A percentile compares a stretch with the other conserved stretches of the same genome.
These are phyloP conservation scores for Vanrija pseudolonga DNA, from an alignment of 1,284 basidiomycete species.

Conservation along the genomic window DNA sequence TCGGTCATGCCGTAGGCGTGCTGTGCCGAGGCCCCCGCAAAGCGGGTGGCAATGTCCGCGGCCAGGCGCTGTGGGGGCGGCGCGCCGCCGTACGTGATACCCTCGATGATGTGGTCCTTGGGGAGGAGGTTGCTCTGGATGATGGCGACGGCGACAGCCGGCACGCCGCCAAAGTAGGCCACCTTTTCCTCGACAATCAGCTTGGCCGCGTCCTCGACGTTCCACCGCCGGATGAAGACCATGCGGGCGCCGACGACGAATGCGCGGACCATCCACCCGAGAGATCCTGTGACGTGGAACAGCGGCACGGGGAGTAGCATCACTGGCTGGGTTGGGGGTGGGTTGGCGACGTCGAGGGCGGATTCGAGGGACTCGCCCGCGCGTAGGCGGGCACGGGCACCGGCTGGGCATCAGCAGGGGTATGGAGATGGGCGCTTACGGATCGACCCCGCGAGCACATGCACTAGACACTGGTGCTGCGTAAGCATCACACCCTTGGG, in stretches of 20 bases:
- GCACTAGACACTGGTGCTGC: slow-evolving; percentile 39
- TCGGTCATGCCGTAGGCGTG: slow-evolving; percentile 46
- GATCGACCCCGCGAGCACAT: slow-evolving; percentile 29
- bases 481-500: slow-evolving; percentile 45
- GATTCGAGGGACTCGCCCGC: slow-evolving; percentile 5
- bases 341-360: slow-evolving; percentile 13
- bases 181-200: slow-evolving; percentile 32
- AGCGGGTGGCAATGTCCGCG: slow-evolving; percentile 28
- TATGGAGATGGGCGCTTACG: slow-evolving; percentile 12
- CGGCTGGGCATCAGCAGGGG: neutral
- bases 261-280: slow-evolving; percentile 40
- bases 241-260: slow-evolving; percentile 37
- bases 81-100: slow-evolving; percentile 43
- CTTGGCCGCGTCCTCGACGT: slow-evolving; percentile 28
- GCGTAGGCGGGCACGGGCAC: slow-evolving; percentile 23
- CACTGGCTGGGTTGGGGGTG: neutral
- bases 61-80: slow-evolving; percentile 37
- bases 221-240: slow-evolving; percentile 37
- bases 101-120: slow-evolving; percentile 25
- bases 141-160: slow-evolving; percentile 36
- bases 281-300: slow-evolving; percentile 45
- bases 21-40: slow-evolving; percentile 22
- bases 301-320: slow-evolving; percentile 41
- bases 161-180: slow-evolving; percentile 40
- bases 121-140: slow-evolving; percentile 33